A percentile compares a stretch with the other conserved stretches of the same genome.
Evolutionary conservation across 1,139 yeast genomes (phyloP).

Genomic region (Geotrichum histeridarum): DNA sequence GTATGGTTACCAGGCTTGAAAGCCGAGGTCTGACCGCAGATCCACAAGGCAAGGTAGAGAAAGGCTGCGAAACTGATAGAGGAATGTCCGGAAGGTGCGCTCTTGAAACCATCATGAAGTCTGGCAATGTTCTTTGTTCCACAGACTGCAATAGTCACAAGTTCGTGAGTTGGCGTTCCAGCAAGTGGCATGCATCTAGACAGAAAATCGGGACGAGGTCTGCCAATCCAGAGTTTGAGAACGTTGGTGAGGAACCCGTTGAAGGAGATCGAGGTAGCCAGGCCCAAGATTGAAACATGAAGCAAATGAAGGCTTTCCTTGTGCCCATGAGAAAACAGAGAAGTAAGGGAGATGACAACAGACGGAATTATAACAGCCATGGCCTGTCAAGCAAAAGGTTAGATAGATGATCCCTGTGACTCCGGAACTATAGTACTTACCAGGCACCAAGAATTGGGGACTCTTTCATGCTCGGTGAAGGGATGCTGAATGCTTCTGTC

Average conservation of each 20-base stretch:
- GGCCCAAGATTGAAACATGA: conserved; percentile 44
- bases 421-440: conserved; percentile 7
- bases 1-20: conserved; percentile 36
- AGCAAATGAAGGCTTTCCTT: conserved; percentile 31
- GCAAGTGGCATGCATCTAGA: conserved; percentile 57
- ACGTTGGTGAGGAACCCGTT: conserved; percentile 50
- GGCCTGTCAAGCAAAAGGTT: conserved; percentile 10
- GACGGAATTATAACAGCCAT: conserved; percentile 34
- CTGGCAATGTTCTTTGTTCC: conserved; percentile 38
- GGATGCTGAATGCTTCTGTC: conserved; percentile 48
- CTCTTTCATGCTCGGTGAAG: conserved; percentile 48
- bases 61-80: conserved; percentile 64
- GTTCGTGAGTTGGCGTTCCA: conserved; percentile 37
- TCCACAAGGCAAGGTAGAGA: conserved; percentile 59
- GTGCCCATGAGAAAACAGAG: conserved; percentile 26
- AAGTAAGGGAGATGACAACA: conserved; percentile 28
- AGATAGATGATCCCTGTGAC: neutral
- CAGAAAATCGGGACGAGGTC: conserved; percentile 75
- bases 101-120: conserved; percentile 60
- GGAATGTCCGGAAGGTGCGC: conserved; percentile 81
- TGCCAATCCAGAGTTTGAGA: conserved; percentile 66
- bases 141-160: conserved; percentile 51
- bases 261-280: conserved; percentile 41
- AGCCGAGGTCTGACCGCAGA: conserved; percentile 51
- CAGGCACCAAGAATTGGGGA: conserved; percentile 36